Conservation (phyloP, 306 rosid genomes). For the Castanea sativa region DNA sequence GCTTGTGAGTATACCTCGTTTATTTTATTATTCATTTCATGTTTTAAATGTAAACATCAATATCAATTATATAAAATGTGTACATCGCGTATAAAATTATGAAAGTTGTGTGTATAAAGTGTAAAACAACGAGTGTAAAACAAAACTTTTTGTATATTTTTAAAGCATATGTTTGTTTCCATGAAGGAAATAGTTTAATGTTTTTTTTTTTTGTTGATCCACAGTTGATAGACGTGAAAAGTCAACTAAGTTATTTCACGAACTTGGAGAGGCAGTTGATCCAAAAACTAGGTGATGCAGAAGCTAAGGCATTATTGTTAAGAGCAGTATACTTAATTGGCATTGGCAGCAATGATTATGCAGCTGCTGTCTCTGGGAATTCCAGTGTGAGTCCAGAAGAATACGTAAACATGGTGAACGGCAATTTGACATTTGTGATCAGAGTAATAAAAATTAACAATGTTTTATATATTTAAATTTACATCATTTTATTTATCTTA, state of each 20-base stretch:
- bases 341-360: slow-evolving; percentile 40
- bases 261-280: slow-evolving; percentile 27
- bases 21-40: no score
- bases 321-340: slow-evolving; percentile 33
- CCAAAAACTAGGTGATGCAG: slow-evolving; percentile 29
- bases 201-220: background rate
- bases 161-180: no score
- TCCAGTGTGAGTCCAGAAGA: background rate
- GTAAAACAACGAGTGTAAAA: no score
- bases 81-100: no score
- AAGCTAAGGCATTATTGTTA: slow-evolving; percentile 25
- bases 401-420: slow-evolving; percentile 30
- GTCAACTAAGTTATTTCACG: slow-evolving; percentile 43
- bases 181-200: no score
- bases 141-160: no score
- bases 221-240: slow-evolving; percentile 37
- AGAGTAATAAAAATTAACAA: slow-evolving; percentile 1
- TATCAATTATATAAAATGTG: no score
- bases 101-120: no score
- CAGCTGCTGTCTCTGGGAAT: background rate
- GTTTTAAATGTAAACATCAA: no score
- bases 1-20: no score
- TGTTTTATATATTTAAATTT: no score
- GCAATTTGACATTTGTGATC: slow-evolving; percentile 4
- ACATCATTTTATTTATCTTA: background rate